Percentiles rank a stretch among this genome's conserved stretches.
phyloP scores from a whole-genome alignment of 805 yeast species.

The Metschnikowia anglica region DNA sequence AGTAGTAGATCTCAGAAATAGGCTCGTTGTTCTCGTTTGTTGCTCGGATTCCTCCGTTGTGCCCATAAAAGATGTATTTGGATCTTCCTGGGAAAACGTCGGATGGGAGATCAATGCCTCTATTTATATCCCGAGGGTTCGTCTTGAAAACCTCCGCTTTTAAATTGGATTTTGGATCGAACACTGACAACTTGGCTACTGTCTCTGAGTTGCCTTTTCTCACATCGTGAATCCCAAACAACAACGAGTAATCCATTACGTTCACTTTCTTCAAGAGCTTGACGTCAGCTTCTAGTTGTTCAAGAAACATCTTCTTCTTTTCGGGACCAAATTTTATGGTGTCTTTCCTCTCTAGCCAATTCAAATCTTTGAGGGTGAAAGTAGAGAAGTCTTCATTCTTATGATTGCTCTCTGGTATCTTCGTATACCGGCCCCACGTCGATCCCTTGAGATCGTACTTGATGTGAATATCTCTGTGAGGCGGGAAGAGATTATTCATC shows the following conservation, averaged over 20 bases:
- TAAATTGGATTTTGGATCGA: slow-evolving; percentile 42
- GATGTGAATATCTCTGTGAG: slow-evolving; percentile 79
- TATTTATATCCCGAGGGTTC: slow-evolving; percentile 45
- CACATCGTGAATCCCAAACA: slow-evolving; percentile 84
- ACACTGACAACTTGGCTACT: slow-evolving; percentile 40
- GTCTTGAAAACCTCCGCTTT: slow-evolving; percentile 44
- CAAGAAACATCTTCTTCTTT: slow-evolving; percentile 56
- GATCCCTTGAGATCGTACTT: slow-evolving; percentile 95
- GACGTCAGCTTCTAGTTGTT: slow-evolving; percentile 77
- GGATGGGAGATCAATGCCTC: slow-evolving; percentile 42
- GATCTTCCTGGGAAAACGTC: slow-evolving; percentile 48
- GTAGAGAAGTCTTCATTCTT: slow-evolving; percentile 28
- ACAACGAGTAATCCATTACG: slow-evolving; percentile 93
- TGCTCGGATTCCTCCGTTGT: slow-evolving; percentile 82
- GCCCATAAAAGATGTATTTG: slow-evolving; percentile 63
- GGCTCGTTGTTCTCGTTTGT: slow-evolving; percentile 65
- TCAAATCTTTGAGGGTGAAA: slow-evolving; percentile 76
- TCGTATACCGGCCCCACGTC: slow-evolving; percentile 71
- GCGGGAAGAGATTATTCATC: slow-evolving; percentile 96
- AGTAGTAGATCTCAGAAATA: slow-evolving; percentile 68
- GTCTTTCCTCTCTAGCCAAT: slow-evolving; percentile 73
- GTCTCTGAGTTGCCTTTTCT: slow-evolving; percentile 50
- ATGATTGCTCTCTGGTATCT: slow-evolving; percentile 27
- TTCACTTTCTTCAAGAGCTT: slow-evolving; percentile 66
- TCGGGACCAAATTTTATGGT: slow-evolving; percentile 73